phyloP scores from a whole-genome alignment of 1,284 basidiomycete species.

The Coniferiporia sulphurascens region DNA sequence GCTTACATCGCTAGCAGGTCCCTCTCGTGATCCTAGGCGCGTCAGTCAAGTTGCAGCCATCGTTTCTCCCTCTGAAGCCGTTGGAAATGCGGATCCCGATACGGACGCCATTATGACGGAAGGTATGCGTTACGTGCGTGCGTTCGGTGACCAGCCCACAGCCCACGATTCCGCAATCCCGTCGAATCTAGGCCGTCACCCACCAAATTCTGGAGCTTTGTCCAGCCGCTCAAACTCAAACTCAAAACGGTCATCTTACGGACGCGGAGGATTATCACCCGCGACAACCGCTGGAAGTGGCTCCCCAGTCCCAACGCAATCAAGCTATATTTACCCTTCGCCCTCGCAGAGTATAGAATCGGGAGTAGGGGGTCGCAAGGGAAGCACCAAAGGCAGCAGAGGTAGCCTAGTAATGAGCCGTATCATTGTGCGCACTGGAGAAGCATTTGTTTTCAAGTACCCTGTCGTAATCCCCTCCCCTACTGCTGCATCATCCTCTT shows the following conservation, averaged over 20 bases:
- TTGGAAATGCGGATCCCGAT: slow-evolving; percentile 25
- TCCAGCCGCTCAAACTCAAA: slow-evolving; percentile 15
- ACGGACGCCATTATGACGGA: slow-evolving; percentile 56
- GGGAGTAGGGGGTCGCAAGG: slow-evolving; percentile 35
- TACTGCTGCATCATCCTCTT: not conserved
- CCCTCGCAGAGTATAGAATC: slow-evolving; percentile 58
- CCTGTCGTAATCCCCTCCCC: slow-evolving; percentile 27
- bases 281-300: slow-evolving; percentile 35
- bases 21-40: slow-evolving; percentile 31
- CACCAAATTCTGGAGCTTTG: not conserved
- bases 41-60: slow-evolving; percentile 67
- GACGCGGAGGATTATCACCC: slow-evolving; percentile 20
- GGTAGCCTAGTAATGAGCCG: slow-evolving; percentile 29
- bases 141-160: slow-evolving; percentile 45
- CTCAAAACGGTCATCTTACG: slow-evolving; percentile 8
- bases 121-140: slow-evolving; percentile 64
- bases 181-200: slow-evolving; percentile 8
- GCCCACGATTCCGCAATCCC: slow-evolving; percentile 5
- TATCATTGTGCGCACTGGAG: slow-evolving; percentile 51
- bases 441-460: slow-evolving; percentile 58
- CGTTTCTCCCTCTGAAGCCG: slow-evolving; percentile 26
- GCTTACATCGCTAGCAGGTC: slow-evolving; percentile 26
- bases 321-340: slow-evolving; percentile 14
- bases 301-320: slow-evolving; percentile 3
- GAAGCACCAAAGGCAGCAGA: slow-evolving; percentile 20